Base-by-base conservation (phyloP, 108 stramenopile species). In the Cyclotella distinguenda region DNA sequence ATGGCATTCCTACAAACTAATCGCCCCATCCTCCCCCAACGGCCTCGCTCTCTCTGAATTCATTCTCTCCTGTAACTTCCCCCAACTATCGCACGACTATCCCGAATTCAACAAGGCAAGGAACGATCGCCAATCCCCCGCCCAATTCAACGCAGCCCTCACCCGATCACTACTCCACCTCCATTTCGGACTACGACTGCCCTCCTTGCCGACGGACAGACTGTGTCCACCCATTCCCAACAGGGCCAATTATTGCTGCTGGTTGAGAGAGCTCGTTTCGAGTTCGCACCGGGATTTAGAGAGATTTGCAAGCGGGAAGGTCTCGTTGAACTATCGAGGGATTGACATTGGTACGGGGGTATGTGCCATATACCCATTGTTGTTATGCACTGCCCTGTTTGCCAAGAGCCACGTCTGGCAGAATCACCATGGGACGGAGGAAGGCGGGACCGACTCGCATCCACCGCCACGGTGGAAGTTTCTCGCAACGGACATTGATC, bases 211-310 rank as follows among this genome's bases (percentile, higher is more conserved):
- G 9, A 70, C 60, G 16, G 85, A 88, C 19, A 74, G 78, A 22
- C 64, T 97, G 28, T 93, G 90, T 64, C 96, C 96, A 26, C 96
- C 96, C 13, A 77, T 97, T 18, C 94, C 96, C 13, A 95, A 97
- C 66, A 80, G 96, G 26, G 89, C 87, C 57, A 95, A 94, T 64
- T 95, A 94, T 62, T 60, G 94, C 16, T 82, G 78, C 50, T 97
- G 95, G 95, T 70, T 97, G 39, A 66, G 72, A 48, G 69, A 86
- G 25, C 73, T 97, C 33, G 51, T 96, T 35, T 26, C 30, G 1
- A 48, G 59, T 27, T 19, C 23, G 11, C 9, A 56, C 9, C 45
- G 3, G 23, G 43, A 59, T 32, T 63, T 49, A 47, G 31, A 52
- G 42, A 51, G 46, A 64, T 64, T 79, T 66, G 3, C 34, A 15